phyloP scores from a whole-genome alignment of 495 filamentous ascomycete genomes.

The Cercophora sp. region DNA sequence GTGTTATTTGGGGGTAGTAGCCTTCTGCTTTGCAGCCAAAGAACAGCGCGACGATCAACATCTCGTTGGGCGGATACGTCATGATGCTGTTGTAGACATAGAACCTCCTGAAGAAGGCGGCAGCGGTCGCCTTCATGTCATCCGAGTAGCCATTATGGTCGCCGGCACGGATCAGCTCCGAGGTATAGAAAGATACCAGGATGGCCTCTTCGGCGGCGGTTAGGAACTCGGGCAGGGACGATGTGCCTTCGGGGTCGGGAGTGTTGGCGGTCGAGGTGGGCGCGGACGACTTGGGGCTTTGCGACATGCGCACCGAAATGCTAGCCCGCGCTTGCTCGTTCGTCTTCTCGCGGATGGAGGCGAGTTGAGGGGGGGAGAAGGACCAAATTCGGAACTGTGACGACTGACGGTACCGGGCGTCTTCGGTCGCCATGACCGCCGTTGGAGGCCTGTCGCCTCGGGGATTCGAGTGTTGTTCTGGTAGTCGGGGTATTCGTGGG shows the following conservation, averaged over 20 bases:
- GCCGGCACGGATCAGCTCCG: constrained; percentile 68
- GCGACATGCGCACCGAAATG: constrained; percentile 48
- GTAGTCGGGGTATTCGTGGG: too few species aligned
- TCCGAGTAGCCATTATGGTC: constrained; percentile 74
- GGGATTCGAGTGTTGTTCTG: too few species aligned
- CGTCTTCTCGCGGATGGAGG: constrained; percentile 65
- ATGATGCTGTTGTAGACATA: constrained; percentile 91
- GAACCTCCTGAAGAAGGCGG: constrained; percentile 89
- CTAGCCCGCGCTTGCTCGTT: constrained; percentile 69
- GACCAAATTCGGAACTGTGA: constrained; percentile 92
- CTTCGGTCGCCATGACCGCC: constrained; percentile 58
- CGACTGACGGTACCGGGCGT: constrained; percentile 84
- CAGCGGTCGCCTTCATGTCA: constrained; percentile 82
- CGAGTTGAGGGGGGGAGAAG: constrained; percentile 72
- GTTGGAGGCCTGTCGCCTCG: too few species aligned
- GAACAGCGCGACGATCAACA: constrained; percentile 83
- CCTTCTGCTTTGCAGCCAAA: constrained; percentile 90
- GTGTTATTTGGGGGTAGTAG: constrained; percentile 65
- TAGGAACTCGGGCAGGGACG: constrained; percentile 61
- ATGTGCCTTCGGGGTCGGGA: constrained; percentile 30
- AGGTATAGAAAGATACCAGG: constrained; percentile 75
- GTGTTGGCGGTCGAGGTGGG: constrained; percentile 32
- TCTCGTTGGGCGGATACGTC: constrained; percentile 86
- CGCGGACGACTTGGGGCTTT: constrained; percentile 22
- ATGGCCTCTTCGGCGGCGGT: constrained; percentile 76